A percentile compares a stretch with the other conserved stretches of the same genome.
Evolutionary conservation across 2,329 filamentous ascomycete genomes (phyloP).

Genomic region (Botrytis fragariae): DNA sequence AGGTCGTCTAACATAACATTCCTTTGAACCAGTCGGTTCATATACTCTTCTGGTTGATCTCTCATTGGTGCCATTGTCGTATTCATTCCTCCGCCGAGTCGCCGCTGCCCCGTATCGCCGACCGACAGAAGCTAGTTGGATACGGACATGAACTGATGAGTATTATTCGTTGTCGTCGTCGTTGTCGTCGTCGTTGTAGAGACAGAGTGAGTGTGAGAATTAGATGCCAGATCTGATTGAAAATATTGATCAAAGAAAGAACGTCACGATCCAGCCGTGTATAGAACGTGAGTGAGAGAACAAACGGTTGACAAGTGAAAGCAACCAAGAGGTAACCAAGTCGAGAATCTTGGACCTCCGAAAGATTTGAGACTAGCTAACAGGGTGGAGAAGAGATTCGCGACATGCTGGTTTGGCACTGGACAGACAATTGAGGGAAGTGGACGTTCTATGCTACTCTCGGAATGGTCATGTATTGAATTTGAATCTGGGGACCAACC

Average conservation of each 20-base stretch:
- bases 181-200: conserved; percentile 17
- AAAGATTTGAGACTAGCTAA: conserved; percentile 19
- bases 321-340: conserved; percentile 29
- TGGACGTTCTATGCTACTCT: conserved; percentile 10
- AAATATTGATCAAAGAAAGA: conserved; percentile 25
- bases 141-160: conserved; percentile 29
- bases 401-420: conserved; percentile 17
- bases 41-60: conserved; percentile 24
- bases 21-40: conserved; percentile 24
- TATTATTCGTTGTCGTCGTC: not conserved
- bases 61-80: conserved; percentile 37
- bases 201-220: conserved; percentile 1
- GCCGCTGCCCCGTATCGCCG: conserved; percentile 25
- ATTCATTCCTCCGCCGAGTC: conserved; percentile 34
- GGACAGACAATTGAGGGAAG: not conserved
- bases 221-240: conserved; percentile 22
- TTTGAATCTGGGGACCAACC: conserved; percentile 11
- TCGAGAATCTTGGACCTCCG: conserved; percentile 22
- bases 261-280: conserved; percentile 39
- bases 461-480: conserved; percentile 8
- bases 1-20: conserved; percentile 15
- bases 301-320: conserved; percentile 22
- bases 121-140: conserved; percentile 29
- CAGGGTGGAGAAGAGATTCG: conserved; percentile 20
- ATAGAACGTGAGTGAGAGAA: conserved; percentile 29